Evolutionary conservation across 2,329 filamentous ascomycete species (phyloP).

Genomic region (Exophiala alcalophila): DNA sequence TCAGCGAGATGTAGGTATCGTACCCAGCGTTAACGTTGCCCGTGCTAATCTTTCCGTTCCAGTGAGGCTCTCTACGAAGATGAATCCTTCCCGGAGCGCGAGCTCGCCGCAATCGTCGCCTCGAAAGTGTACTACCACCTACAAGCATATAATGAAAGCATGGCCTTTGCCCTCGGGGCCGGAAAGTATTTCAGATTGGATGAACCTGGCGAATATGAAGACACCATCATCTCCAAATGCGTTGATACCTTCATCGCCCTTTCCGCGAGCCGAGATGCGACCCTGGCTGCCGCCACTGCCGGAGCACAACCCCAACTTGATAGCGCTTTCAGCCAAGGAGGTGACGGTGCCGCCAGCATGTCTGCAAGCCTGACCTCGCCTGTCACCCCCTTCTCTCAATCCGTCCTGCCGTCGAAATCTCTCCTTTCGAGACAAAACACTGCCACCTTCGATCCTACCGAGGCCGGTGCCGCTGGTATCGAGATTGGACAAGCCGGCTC

Average conservation of each 20-base stretch:
- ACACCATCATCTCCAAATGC: conserved; percentile 98
- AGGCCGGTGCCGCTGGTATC: conserved; percentile 55
- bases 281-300: conserved; percentile 48
- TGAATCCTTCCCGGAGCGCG: conserved; percentile 86
- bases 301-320: conserved; percentile 63
- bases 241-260: conserved; percentile 95
- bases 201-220: conserved; percentile 88
- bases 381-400: conserved; percentile 93
- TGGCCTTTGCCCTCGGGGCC: conserved; percentile 93
- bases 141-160: conserved; percentile 98
- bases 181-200: conserved; percentile 94
- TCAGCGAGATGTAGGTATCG: conserved; percentile 80
- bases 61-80: conserved; percentile 98
- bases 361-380: conserved; percentile 73
- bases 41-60: conserved; percentile 26
- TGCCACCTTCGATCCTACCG: conserved; percentile 55
- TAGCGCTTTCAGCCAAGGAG: conserved; percentile 70
- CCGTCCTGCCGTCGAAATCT: conserved; percentile 87
- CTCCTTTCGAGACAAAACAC: conserved; percentile 79
- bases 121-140: conserved; percentile 99
- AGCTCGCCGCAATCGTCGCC: conserved; percentile 88
- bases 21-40: conserved; percentile 8
- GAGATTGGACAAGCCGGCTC: conserved; percentile 56
- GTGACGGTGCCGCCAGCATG: conserved; percentile 63
- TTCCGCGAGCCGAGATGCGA: conserved; percentile 58